phyloP scores from a whole-genome alignment of 1,139 yeast genomes.

The Hyphopichia burtonii region DNA sequence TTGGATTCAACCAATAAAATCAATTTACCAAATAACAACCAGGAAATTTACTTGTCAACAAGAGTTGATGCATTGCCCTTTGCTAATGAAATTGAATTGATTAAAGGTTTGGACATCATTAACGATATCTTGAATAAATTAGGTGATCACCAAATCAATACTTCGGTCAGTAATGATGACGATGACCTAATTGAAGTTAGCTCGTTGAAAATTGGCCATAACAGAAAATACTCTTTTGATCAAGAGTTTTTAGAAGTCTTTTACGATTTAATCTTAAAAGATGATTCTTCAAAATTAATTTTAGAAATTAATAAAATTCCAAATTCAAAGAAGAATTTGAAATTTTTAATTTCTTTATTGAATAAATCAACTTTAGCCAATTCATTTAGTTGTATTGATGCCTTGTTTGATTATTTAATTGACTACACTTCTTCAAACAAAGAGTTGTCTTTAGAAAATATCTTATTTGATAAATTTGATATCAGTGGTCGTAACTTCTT shows the following conservation, averaged over 20 bases:
- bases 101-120: constrained; percentile 52
- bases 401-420: constrained; percentile 35
- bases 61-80: constrained; percentile 76
- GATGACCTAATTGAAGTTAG: constrained; percentile 5
- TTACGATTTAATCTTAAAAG: constrained; percentile 37
- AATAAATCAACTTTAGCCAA: constrained; percentile 59
- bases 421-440: constrained; percentile 14
- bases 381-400: constrained; percentile 57
- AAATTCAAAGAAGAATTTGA: constrained; percentile 26
- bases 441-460: constrained; percentile 32
- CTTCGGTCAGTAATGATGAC: not conserved
- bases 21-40: constrained; percentile 56
- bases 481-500: constrained; percentile 81
- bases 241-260: constrained; percentile 25
- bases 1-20: constrained; percentile 4
- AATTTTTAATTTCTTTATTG: constrained; percentile 52
- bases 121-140: constrained; percentile 51
- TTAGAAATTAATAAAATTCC: constrained; percentile 34
- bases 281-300: constrained; percentile 43
- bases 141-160: constrained; percentile 18
- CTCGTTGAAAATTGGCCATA: constrained; percentile 10
- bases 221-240: constrained; percentile 25
- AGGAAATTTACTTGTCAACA: constrained; percentile 63
- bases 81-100: constrained; percentile 65
- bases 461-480: constrained; percentile 59